These are phyloP conservation scores for Podospora comata DNA, from an alignment of 495 filamentous ascomycete species.

Conservation along the genomic window DNA sequence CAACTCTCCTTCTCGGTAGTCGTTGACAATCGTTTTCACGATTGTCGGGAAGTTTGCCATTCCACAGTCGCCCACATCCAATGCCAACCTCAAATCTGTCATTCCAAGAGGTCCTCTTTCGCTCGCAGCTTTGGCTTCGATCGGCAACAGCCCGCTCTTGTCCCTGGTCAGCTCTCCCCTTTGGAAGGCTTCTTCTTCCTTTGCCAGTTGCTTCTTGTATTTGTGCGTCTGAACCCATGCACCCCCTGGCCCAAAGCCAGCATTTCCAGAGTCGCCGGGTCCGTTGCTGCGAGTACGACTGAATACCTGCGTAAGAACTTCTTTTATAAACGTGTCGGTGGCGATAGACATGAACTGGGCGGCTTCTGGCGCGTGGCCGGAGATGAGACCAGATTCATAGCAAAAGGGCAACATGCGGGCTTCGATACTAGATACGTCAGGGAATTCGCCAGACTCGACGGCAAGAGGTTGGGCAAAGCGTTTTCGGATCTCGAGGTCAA, in stretches of 20 bases:
- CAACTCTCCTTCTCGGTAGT: slow-evolving; percentile 72
- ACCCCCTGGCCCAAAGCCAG: slow-evolving; percentile 58
- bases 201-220: slow-evolving; percentile 67
- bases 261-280: slow-evolving; percentile 53
- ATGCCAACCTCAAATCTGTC: slow-evolving; percentile 71
- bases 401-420: slow-evolving; percentile 89
- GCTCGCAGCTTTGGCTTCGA: slow-evolving; percentile 67
- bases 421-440: slow-evolving; percentile 72
- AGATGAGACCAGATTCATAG: slow-evolving; percentile 83
- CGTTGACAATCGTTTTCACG: slow-evolving; percentile 64
- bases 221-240: slow-evolving; percentile 75
- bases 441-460: slow-evolving; percentile 89
- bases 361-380: slow-evolving; percentile 66
- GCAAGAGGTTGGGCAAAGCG: slow-evolving; percentile 84
- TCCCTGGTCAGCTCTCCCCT: slow-evolving; percentile 63
- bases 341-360: slow-evolving; percentile 86
- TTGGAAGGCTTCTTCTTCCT: slow-evolving; percentile 65
- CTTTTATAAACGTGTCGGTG: slow-evolving; percentile 88
- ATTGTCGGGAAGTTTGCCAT: slow-evolving; percentile 75
- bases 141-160: slow-evolving; percentile 71
- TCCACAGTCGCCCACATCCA: slow-evolving; percentile 69
- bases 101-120: slow-evolving; percentile 67
- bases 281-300: slow-evolving; percentile 76
- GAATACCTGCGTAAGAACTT: slow-evolving; percentile 75
- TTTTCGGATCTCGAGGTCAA: slow-evolving; percentile 89